A percentile compares a stretch with the other conserved stretches of the same genome.
Conservation (phyloP, 2,329 filamentous ascomycete genomes). For the Macrophomina pseudophaseolina region DNA sequence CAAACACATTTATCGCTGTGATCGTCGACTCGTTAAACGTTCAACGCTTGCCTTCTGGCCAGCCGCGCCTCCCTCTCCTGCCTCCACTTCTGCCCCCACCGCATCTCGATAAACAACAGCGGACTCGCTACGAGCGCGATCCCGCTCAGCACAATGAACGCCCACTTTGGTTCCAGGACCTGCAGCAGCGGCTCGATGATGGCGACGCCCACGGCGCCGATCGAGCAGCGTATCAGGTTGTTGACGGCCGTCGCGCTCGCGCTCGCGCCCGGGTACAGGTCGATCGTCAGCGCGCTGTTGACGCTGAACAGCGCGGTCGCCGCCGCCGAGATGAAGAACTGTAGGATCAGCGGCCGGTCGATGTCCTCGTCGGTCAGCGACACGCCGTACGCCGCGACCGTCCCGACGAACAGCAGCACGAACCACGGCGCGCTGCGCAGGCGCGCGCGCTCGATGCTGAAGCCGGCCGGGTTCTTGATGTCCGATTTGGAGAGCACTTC, state of each 20-base stretch:
- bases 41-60: background rate
- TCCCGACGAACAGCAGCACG: constrained; percentile 43
- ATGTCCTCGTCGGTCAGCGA: constrained; percentile 38
- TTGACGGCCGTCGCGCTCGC: background rate
- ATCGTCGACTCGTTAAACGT: background rate
- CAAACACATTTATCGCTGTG: background rate
- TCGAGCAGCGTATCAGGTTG: background rate
- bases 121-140: background rate
- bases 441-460: constrained; percentile 44
- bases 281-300: constrained; percentile 67
- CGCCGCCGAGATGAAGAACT: constrained; percentile 42
- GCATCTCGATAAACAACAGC: background rate
- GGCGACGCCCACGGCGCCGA: background rate
- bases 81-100: constrained; percentile 1
- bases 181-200: background rate
- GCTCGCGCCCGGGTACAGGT: constrained; percentile 58
- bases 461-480: no score
- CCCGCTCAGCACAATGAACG: background rate
- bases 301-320: constrained; percentile 54
- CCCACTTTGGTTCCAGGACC: background rate
- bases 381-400: constrained; percentile 45
- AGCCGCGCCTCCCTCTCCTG: background rate
- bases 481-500: no score
- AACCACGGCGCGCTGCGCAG: constrained; percentile 49
- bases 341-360: constrained; percentile 29